Base-by-base conservation (phyloP, 1,284 basidiomycete genomes). In the Porodaedalea pini region DNA sequence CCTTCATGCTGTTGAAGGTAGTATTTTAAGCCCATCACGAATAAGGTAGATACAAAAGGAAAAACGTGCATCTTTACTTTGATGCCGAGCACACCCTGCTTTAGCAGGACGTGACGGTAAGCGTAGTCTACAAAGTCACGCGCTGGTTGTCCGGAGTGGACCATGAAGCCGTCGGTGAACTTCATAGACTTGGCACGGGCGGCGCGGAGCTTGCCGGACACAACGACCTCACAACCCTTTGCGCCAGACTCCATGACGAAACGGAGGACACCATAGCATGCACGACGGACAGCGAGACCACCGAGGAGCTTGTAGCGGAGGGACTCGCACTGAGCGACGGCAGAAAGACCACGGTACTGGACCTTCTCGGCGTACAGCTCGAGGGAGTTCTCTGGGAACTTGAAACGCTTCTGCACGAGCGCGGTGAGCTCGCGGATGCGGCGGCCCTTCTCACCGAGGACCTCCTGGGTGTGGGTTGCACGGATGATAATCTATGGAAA, bases 161-260 rank as follows among this genome's bases (percentile, higher is more conserved):
- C 96, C 94, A 99, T 98, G 88, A 98, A 98, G 54, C 97, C 97
- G 70, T 99, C 97, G 72, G 95, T 98, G 82, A 99, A 99, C 79
- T 99, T 99, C 97, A 99, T 99, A 50, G 93, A 92, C 81, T 99
- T 99, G 72, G 97, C 97, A 85, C 95, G 94, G 67, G 97, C 97
- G 68, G 96, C 97, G 75, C 97, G 94, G 70, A 99, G 92, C 79
- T 99, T 99, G 73, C 97, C 97, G 65, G 96, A 99, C 65, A 99
- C 94, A 71, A 99, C 93, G 65, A 99, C 97, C 78, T 99, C 97
- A 73, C 95, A 98, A 77, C 97, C 97, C 82, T 99, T 99, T 67
- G 97, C 97, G 68, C 93, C 93, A 60, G 95, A 98, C 81, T 99
- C 97, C 97, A 99, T 99, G 68, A 99, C 94, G 83, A 98, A 99